phyloP scores from a whole-genome alignment of 345 rosid genomes.

The Salix purpurea region DNA sequence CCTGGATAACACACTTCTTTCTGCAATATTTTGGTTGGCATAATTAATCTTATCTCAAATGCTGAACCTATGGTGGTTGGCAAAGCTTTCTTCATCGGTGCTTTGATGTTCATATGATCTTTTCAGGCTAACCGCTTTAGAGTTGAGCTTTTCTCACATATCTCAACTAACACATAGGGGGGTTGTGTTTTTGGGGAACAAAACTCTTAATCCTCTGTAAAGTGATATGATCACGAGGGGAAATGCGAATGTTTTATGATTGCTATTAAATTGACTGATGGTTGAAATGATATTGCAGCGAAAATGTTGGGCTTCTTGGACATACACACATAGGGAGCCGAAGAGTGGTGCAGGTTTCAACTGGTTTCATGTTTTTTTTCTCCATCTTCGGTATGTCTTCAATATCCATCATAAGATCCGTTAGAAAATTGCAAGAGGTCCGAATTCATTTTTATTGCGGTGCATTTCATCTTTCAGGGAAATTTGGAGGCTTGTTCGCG shows the following conservation, averaged over 20 bases:
- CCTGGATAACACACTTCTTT: not conserved
- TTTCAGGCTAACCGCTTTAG: not conserved
- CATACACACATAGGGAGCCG: conserved; percentile 89
- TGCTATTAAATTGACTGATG: not conserved
- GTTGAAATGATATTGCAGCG: conserved; percentile 45
- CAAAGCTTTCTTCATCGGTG: not conserved
- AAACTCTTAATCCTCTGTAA: not conserved
- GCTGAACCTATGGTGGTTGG: not conserved
- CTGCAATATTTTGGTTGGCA: not conserved
- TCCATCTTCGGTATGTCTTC: conserved; percentile 77
- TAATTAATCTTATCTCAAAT: not conserved
- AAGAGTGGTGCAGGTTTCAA: conserved; percentile 87
- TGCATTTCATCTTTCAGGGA: conserved; percentile 45
- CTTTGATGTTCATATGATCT: not conserved
- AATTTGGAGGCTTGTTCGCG: conserved; percentile 95
- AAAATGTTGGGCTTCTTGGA: conserved; percentile 94
- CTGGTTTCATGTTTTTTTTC: conserved; percentile 95
- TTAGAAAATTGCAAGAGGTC: not conserved
- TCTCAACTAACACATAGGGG: not conserved
- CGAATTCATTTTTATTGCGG: not conserved
- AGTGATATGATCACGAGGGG: not conserved
- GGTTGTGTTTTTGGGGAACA: too few species aligned
- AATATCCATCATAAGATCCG: not conserved
- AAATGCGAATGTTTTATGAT: not conserved
- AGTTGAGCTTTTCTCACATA: not conserved